Conservation (phyloP, 1,284 basidiomycete species). For the Malassezia equina region DNA sequence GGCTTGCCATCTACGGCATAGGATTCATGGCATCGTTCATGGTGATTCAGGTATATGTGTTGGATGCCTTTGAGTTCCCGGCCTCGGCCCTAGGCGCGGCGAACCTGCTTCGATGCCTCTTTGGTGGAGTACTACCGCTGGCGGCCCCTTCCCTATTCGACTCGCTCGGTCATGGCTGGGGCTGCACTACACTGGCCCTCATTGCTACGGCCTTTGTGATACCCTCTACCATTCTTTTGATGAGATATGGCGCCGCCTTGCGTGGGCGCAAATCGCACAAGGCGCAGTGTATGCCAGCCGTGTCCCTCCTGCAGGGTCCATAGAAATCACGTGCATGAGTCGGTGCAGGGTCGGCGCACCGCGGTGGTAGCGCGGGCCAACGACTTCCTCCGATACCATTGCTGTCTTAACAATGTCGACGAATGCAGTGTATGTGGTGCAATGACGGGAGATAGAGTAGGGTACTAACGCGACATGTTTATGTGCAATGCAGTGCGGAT, state of each 20-base stretch:
- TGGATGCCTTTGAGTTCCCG: not conserved
- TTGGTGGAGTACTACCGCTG: not conserved
- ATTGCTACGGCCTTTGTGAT: not conserved
- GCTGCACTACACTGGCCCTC: not conserved
- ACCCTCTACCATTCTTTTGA: not conserved
- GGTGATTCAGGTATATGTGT: not conserved
- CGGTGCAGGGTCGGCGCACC: not conserved
- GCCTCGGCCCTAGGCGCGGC: not conserved
- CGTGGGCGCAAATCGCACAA: not conserved
- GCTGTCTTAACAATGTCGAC: constrained; percentile 5
- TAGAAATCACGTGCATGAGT: not conserved
- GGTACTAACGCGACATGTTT: constrained; percentile 5
- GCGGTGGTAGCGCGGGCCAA: not conserved
- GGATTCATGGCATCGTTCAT: not conserved
- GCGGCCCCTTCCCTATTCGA: not conserved
- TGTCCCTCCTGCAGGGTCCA: not conserved
- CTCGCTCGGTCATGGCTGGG: not conserved
- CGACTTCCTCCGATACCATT: not conserved
- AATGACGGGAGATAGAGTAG: not conserved
- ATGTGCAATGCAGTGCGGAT: constrained; percentile 28
- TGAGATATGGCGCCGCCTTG: not conserved
- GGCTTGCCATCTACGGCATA: not conserved
- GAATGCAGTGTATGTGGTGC: constrained; percentile 5
- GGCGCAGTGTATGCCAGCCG: too few species aligned
- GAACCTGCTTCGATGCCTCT: not conserved